phyloP scores from a whole-genome alignment of 805 yeast species.

The Brettanomyces custersianus region DNA sequence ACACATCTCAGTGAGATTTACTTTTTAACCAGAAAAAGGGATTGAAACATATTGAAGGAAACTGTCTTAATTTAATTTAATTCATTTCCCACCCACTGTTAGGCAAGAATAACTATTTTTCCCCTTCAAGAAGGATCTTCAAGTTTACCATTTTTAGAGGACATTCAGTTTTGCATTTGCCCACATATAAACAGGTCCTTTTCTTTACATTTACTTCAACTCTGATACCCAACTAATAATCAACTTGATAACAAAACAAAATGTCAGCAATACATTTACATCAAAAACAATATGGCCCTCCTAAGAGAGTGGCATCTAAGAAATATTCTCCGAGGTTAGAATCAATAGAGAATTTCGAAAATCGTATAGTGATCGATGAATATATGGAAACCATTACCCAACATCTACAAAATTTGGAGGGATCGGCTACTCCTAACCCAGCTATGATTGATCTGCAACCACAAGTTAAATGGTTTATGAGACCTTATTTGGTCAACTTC shows the following conservation, averaged over 20 bases:
- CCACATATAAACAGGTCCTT: background rate
- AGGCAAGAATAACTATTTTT: too few relatives aligned
- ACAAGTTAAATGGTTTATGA: constrained; percentile 63
- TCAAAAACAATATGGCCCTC: constrained; percentile 25
- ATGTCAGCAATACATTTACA: constrained; percentile 1
- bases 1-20: too few relatives aligned
- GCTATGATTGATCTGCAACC: constrained; percentile 77
- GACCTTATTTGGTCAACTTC: constrained; percentile 73
- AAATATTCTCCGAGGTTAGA: constrained; percentile 37
- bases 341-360: constrained; percentile 36
- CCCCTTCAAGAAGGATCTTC: too few relatives aligned
- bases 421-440: constrained; percentile 32
- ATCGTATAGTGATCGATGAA: constrained; percentile 33
- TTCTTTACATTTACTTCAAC: background rate
- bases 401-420: constrained; percentile 33
- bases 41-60: too few relatives aligned
- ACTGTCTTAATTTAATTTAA: too few relatives aligned
- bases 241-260: constrained; percentile 2
- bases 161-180: too few relatives aligned
- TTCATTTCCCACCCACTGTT: too few relatives aligned
- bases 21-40: too few relatives aligned
- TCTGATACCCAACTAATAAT: background rate
- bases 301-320: constrained; percentile 19
- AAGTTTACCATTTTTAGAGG: too few relatives aligned
- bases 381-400: constrained; percentile 31